Evolutionary conservation across 257 asterid genomes (phyloP), one percentile per base, ranked within the genome.

Genomic region (Nicotiana paniculata): DNA sequence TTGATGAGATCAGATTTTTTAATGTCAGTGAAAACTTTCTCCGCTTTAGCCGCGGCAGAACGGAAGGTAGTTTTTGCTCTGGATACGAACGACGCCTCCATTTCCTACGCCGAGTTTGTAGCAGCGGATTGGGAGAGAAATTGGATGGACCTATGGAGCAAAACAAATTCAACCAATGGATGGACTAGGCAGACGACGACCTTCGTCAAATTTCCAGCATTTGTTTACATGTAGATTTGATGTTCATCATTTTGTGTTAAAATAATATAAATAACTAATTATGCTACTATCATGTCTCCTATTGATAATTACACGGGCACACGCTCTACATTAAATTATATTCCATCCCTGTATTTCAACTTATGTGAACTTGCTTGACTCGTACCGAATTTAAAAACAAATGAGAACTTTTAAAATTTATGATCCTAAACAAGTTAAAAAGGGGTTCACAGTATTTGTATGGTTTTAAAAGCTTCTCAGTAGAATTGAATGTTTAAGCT

Each of bases 31-130:
- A 96, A 91, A 82, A 93, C 99, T 89, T 91, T 94, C 90, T 96
- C 99, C 91, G 99, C 99, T 91, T 96, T 96, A 75, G 98, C 95
- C 6, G 99, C 98, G 48, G 99, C 98, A 3, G 99, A 96, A 89
- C 93, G 97, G 85, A 96, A 89, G 93, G 98, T 98, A 10, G 97
- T 91, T 89, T 93, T 86, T 3, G 98, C 99, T 92, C 91, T 90
- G 70, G 98, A 94, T 64, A 91, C 97, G 88, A 96, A 90, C 13
- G 97, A 91, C 26, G 91, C 90, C 88, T 94, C 99, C 99, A 93
- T 95, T 85, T 86, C 83, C 79, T 84, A 84, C 84, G 88, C 81
- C 63, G 67, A 33, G 10, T 80, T 81, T 84, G 85, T 79, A 81
- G 82, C 48, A 43, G 48, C 48, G 80, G 77, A 79, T 79, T 80